Conservation (phyloP, 257 asterid genomes). For the Penstemon davidsonii region DNA sequence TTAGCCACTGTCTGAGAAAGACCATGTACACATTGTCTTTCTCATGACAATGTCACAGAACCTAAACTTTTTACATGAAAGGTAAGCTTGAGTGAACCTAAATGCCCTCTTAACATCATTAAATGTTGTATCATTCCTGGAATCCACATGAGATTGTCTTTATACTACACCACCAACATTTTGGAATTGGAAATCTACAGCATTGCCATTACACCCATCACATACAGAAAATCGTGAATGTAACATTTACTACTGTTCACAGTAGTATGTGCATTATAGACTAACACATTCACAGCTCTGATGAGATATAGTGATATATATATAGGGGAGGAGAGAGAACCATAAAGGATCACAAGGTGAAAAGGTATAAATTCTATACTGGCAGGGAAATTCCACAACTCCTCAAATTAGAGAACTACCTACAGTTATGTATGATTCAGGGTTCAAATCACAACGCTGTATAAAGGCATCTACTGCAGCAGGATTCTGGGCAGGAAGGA, state of each 20-base stretch:
- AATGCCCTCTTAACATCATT: conserved; percentile 17
- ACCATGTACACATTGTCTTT: conserved; percentile 1
- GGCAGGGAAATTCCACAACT: conserved; percentile 11
- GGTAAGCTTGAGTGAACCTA: conserved; percentile 20
- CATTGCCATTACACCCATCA: conserved; percentile 7
- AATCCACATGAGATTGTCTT: conserved; percentile 16
- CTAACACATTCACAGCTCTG: not conserved
- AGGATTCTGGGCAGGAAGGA: conserved; percentile 87
- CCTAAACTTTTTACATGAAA: not conserved
- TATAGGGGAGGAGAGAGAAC: not conserved
- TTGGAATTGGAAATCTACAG: not conserved
- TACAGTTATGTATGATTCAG: conserved; percentile 79
- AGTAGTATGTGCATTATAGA: not conserved
- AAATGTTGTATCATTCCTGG: conserved; percentile 3
- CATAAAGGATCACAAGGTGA: conserved; percentile 1
- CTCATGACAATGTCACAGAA: conserved; percentile 5
- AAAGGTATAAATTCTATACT: not conserved
- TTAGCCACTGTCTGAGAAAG: not conserved
- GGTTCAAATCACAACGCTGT: conserved; percentile 74
- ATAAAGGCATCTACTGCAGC: conserved; percentile 79
- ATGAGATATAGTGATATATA: not conserved
- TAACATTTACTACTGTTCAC: not conserved
- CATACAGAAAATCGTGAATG: conserved; percentile 21
- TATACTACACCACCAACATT: not conserved
- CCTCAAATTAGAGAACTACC: conserved; percentile 40